Percentiles rank a stretch among this genome's conserved stretches.
phyloP scores from a whole-genome alignment of 192 early-diverging fungal species.

The Gamsiella multidivaricata region DNA sequence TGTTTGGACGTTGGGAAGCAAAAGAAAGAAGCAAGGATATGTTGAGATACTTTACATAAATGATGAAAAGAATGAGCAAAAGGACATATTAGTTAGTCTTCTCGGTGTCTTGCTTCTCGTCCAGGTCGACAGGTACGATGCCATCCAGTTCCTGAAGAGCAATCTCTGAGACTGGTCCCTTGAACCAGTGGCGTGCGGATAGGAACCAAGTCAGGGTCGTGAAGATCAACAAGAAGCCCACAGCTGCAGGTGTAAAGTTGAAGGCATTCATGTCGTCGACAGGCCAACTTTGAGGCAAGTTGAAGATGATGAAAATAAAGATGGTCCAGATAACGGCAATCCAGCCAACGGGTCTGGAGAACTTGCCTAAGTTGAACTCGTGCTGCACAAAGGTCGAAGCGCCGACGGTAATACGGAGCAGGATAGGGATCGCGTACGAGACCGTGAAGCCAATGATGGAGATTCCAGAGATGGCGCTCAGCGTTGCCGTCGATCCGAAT shows the following conservation, averaged over 20 bases:
- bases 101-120: conserved; percentile 3
- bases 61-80: no score
- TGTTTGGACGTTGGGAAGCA: no score
- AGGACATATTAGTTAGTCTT: conserved; percentile 10
- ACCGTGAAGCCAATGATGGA: conserved; percentile 55
- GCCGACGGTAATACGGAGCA: conserved; percentile 51
- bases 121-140: neutral
- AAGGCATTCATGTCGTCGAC: conserved; percentile 41
- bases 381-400: conserved; percentile 51
- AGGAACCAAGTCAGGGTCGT: conserved; percentile 53
- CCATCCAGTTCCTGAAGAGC: conserved; percentile 39
- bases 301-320: conserved; percentile 57
- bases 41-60: no score
- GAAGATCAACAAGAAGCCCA: conserved; percentile 51
- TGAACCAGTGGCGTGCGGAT: conserved; percentile 49
- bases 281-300: conserved; percentile 56
- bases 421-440: conserved; percentile 55
- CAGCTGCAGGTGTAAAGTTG: conserved; percentile 54
- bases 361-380: conserved; percentile 56
- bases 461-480: conserved; percentile 57
- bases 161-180: conserved; percentile 50
- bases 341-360: conserved; percentile 48
- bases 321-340: conserved; percentile 56
- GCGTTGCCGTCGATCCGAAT: conserved; percentile 51
- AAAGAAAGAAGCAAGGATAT: no score